Conservation (phyloP, 768 basidiomycete species). For the Agaricus subrufescens region DNA sequence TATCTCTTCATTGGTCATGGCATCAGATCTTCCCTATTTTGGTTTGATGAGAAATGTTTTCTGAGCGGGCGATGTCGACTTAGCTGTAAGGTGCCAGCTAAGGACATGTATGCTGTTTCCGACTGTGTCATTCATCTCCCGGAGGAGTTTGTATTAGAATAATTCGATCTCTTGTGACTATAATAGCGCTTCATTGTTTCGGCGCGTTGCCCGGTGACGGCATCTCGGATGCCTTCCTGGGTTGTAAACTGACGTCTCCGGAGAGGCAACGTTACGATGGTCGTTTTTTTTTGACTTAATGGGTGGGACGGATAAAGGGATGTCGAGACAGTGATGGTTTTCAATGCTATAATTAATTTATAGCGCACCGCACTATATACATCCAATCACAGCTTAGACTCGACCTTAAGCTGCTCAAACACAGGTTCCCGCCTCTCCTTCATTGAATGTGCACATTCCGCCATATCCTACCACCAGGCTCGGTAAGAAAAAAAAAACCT, state of each 20-base stretch:
- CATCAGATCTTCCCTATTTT: neutral
- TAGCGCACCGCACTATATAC: neutral
- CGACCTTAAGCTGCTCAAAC: constrained; percentile 22
- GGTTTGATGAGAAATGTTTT: neutral
- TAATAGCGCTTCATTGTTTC: no score
- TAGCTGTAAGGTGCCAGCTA: neutral
- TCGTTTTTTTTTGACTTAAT: no score
- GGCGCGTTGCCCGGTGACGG: no score
- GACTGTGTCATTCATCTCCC: neutral
- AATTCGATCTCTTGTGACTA: no score
- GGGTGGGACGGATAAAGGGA: no score
- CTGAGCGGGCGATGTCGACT: no score
- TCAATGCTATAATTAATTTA: no score
- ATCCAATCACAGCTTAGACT: constrained; percentile 7
- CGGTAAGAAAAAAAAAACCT: neutral
- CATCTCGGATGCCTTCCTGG: no score
- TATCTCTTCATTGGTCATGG: neutral
- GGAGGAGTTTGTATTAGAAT: no score
- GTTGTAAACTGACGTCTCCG: no score
- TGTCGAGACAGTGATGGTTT: no score
- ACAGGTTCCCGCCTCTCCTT: constrained; percentile 25
- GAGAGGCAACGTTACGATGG: no score
- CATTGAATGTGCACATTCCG: constrained; percentile 28
- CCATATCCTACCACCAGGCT: constrained; percentile 28
- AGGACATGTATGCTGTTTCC: neutral